These are phyloP conservation scores for Lactuca sativa DNA, from an alignment of 129 eudicot genomes.

Conservation along the genomic window DNA sequence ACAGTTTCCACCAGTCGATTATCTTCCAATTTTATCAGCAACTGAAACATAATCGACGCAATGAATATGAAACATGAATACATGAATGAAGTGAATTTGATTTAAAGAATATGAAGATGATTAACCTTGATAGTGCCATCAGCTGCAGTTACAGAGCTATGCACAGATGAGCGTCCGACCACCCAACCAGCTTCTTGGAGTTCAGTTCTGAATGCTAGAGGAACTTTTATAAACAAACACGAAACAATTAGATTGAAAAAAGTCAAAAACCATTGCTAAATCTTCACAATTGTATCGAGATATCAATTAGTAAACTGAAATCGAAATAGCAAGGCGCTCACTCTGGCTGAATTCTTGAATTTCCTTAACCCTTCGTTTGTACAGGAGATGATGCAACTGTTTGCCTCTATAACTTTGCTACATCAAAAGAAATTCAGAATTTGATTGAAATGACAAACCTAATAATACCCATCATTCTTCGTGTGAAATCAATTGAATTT, in stretches of 20 bases:
- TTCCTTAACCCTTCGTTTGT: constrained; percentile 83
- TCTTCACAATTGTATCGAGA: neutral
- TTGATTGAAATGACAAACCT: neutral
- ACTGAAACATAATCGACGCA: constrained; percentile 38
- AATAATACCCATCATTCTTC: neutral
- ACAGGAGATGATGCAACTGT: constrained; percentile 83
- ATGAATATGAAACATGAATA: neutral
- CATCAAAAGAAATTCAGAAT: neutral
- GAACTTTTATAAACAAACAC: constrained; percentile 52
- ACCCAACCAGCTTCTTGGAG: constrained; percentile 88
- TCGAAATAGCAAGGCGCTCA: constrained; percentile 20
- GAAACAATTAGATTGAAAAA: neutral
- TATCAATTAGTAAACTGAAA: too few relatives aligned
- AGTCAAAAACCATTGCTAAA: neutral
- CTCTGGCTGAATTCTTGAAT: constrained; percentile 69
- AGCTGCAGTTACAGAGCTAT: constrained; percentile 64
- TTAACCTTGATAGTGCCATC: constrained; percentile 92
- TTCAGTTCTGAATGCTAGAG: constrained; percentile 78
- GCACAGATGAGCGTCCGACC: constrained; percentile 83
- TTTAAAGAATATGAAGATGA: neutral
- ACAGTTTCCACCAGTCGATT: constrained; percentile 94
- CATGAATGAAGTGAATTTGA: constrained; percentile 1
- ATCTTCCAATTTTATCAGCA: constrained; percentile 81
- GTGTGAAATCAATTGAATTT: neutral
- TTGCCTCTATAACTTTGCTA: constrained; percentile 92